A percentile compares a stretch with the other conserved stretches of the same genome.
Conservation (phyloP, 108 stramenopile genomes). For the Fragilaria crotonensis region DNA sequence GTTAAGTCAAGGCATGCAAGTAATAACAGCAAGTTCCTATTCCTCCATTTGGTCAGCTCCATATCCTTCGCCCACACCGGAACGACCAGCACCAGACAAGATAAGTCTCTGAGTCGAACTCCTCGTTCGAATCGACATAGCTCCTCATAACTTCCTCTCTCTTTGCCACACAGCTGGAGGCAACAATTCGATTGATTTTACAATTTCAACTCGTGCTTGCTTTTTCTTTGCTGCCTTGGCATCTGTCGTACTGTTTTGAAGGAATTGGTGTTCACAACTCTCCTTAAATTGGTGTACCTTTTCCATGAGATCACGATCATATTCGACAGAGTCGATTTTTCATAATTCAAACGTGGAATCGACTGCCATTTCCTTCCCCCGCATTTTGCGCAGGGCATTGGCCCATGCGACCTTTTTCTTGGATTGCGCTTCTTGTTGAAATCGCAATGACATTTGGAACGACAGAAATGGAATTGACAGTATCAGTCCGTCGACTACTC, state of each 20-base stretch:
- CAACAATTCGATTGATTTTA: conserved; percentile 81
- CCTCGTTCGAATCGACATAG: conserved; percentile 75
- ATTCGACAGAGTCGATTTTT: conserved; percentile 94
- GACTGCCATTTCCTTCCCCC: conserved; percentile 96
- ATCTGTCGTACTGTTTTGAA: conserved; percentile 82
- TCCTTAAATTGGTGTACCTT: conserved; percentile 86
- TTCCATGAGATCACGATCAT: conserved; percentile 92
- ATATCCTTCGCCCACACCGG: too few species aligned
- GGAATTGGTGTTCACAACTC: conserved; percentile 67
- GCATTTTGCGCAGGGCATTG: conserved; percentile 94
- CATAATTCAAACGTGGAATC: conserved; percentile 98
- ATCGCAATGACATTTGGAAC: conserved; percentile 98
- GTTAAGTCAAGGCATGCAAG: too few species aligned
- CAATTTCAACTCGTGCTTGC: conserved; percentile 86
- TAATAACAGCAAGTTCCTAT: background rate
- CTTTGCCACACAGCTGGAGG: conserved; percentile 73
- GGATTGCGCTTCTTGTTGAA: conserved; percentile 99
- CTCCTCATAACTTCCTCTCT: conserved; percentile 84
- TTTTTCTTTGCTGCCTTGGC: conserved; percentile 71
- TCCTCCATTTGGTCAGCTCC: conserved; percentile 12
- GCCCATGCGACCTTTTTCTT: conserved; percentile 98
- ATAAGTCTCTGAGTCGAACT: background rate
- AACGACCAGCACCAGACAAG: background rate
- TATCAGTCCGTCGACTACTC: conserved; percentile 95
- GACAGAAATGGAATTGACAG: conserved; percentile 97